phyloP scores from a whole-genome alignment of 768 basidiomycete species.

The Kwoniella heveanensis region DNA sequence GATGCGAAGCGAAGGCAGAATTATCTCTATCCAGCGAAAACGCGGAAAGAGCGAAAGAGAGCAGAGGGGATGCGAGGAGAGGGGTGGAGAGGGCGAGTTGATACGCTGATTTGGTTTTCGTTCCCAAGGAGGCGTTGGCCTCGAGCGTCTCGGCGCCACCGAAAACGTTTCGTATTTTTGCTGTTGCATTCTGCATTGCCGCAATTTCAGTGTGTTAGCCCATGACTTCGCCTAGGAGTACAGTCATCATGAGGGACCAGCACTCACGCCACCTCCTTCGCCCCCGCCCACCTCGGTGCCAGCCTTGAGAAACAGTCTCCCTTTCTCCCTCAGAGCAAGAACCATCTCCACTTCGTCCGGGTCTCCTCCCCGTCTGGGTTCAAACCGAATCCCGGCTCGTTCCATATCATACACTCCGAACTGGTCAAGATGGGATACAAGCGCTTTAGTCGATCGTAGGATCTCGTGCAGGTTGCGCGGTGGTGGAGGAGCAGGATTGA shows the following conservation, averaged over 20 bases:
- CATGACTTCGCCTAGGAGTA: no score
- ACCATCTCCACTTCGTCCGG: slow-evolving; percentile 53
- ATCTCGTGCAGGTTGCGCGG: slow-evolving; percentile 65
- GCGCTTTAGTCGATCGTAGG: slow-evolving; percentile 68
- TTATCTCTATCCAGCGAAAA: slow-evolving; percentile 81
- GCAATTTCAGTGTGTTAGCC: slow-evolving; percentile 3
- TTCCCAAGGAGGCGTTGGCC: slow-evolving; percentile 78
- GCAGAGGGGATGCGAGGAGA: slow-evolving; percentile 61
- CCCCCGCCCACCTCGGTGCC: slow-evolving; percentile 90
- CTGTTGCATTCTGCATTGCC: slow-evolving; percentile 69
- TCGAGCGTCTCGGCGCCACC: slow-evolving; percentile 88
- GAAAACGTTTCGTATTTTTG: slow-evolving; percentile 80
- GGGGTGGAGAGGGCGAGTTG: slow-evolving; percentile 57
- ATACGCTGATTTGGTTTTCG: slow-evolving; percentile 81
- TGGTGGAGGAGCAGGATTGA: slow-evolving; percentile 49
- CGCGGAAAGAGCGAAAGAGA: slow-evolving; percentile 69
- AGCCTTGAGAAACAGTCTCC: slow-evolving; percentile 74
- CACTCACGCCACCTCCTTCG: slow-evolving; percentile 86
- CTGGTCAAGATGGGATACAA: slow-evolving; percentile 68
- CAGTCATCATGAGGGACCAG: no score
- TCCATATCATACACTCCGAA: slow-evolving; percentile 74
- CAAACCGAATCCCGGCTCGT: slow-evolving; percentile 79
- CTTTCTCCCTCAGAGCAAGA: slow-evolving; percentile 66
- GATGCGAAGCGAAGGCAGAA: slow-evolving; percentile 65
- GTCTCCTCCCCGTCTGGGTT: slow-evolving; percentile 53